Evolutionary conservation across 371 early-diverging fungal species (phyloP).

Genomic region (Rhizomucor miehei): DNA sequence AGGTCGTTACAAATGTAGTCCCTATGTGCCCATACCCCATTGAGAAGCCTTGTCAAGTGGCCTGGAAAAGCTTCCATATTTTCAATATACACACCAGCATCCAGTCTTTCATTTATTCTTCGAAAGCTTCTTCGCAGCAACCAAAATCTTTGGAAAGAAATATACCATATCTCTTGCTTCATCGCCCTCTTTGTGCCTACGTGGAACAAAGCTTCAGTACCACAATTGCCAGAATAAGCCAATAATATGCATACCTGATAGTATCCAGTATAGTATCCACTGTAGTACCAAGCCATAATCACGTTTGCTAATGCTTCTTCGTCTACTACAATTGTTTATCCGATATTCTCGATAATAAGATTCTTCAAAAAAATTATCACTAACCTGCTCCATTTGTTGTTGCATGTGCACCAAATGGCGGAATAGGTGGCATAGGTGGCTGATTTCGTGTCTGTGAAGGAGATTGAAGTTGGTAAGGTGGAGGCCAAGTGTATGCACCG

Average conservation of each 20-base stretch:
- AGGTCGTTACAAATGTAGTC: too few species aligned
- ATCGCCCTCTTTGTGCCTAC: not conserved
- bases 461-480: not conserved
- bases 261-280: conserved; percentile 73
- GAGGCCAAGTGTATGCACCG: not conserved
- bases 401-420: not conserved
- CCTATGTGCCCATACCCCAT: too few species aligned
- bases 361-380: not conserved
- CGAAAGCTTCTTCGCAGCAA: too few species aligned
- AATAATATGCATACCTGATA: conserved; percentile 44
- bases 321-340: not conserved
- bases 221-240: not conserved
- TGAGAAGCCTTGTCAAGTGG: too few species aligned
- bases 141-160: too few species aligned
- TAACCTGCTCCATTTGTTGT: not conserved
- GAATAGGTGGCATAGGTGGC: not conserved
- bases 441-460: not conserved
- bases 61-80: too few species aligned
- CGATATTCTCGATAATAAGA: not conserved
- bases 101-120: too few species aligned
- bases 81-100: too few species aligned
- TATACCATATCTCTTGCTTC: too few species aligned
- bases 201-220: not conserved
- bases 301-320: conserved; percentile 43
- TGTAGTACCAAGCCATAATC: conserved; percentile 76